phyloP scores from a whole-genome alignment of 768 basidiomycete species.

The Hirschioporus abietinus region DNA sequence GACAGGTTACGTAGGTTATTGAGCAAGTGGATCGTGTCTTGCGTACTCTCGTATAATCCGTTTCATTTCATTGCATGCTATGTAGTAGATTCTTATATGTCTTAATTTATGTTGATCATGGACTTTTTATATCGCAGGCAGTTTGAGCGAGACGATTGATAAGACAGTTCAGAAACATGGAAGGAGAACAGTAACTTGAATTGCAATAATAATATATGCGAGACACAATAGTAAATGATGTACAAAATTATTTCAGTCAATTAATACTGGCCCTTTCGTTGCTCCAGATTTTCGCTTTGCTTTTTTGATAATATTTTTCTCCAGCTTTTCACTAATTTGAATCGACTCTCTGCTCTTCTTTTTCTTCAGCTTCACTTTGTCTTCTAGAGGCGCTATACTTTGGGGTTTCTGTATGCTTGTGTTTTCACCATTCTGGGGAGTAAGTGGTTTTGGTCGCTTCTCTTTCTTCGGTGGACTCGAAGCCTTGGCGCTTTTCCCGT shows the following conservation, averaged over 20 bases:
- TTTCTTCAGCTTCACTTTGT: not conserved
- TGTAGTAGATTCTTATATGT: slow-evolving; percentile 3
- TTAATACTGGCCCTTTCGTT: too few relatives aligned
- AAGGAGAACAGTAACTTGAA: too few relatives aligned
- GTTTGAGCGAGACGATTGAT: not conserved
- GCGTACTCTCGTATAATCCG: slow-evolving; percentile 42
- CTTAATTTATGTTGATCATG: not conserved
- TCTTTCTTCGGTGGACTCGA: slow-evolving; percentile 18
- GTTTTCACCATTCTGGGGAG: not conserved
- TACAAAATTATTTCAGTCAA: too few relatives aligned
- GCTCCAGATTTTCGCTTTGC: not conserved
- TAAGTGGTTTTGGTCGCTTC: slow-evolving; percentile 9
- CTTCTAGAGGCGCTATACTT: not conserved
- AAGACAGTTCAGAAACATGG: not conserved
- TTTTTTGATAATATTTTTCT: not conserved
- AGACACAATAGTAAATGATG: too few relatives aligned
- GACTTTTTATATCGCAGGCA: not conserved
- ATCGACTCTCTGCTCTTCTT: slow-evolving; percentile 1
- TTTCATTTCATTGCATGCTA: slow-evolving; percentile 12
- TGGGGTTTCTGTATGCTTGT: not conserved
- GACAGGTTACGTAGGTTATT: slow-evolving; percentile 46
- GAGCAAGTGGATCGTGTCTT: slow-evolving; percentile 58
- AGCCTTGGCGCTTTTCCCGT: slow-evolving; percentile 6
- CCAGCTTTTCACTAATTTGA: not conserved
- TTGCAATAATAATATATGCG: too few relatives aligned